Conservation (phyloP, 2,329 filamentous ascomycete genomes). For the Coniosporium tulheliwenetii region DNA sequence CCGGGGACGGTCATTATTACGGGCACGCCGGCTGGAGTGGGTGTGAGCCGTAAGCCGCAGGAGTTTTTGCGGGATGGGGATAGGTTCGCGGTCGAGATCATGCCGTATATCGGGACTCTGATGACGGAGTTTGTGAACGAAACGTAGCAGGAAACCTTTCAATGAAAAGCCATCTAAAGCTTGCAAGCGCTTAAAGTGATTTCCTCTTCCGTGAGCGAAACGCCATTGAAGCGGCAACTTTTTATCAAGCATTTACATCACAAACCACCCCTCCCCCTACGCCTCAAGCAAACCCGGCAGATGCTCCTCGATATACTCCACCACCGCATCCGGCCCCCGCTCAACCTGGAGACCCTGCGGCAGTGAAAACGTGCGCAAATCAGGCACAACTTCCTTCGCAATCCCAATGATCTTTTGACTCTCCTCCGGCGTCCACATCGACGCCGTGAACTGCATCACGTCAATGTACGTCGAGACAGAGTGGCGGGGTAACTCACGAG, state of each 20-base stretch:
- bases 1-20: conserved; percentile 28
- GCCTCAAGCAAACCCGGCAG: conserved; percentile 15
- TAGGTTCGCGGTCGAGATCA: conserved; percentile 32
- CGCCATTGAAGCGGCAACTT: no score
- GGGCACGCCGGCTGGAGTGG: conserved; percentile 27
- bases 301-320: conserved; percentile 33
- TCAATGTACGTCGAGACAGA: neutral
- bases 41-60: conserved; percentile 22
- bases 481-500: conserved; percentile 24
- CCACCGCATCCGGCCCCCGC: conserved; percentile 38
- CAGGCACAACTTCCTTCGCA: conserved; percentile 27
- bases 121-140: conserved; percentile 25
- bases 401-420: conserved; percentile 27
- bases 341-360: conserved; percentile 39
- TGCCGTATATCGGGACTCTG: conserved; percentile 33
- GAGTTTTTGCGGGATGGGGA: conserved; percentile 29
- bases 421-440: conserved; percentile 40
- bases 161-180: no score
- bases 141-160: neutral
- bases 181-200: no score
- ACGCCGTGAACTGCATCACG: conserved; percentile 40
- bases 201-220: no score
- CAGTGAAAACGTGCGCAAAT: conserved; percentile 36
- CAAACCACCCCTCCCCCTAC: neutral
- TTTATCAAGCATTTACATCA: neutral